Percentiles rank a stretch among this genome's conserved stretches.
Conservation (phyloP, 139 green algal genomes). For the Desmodesmus armatus region DNA sequence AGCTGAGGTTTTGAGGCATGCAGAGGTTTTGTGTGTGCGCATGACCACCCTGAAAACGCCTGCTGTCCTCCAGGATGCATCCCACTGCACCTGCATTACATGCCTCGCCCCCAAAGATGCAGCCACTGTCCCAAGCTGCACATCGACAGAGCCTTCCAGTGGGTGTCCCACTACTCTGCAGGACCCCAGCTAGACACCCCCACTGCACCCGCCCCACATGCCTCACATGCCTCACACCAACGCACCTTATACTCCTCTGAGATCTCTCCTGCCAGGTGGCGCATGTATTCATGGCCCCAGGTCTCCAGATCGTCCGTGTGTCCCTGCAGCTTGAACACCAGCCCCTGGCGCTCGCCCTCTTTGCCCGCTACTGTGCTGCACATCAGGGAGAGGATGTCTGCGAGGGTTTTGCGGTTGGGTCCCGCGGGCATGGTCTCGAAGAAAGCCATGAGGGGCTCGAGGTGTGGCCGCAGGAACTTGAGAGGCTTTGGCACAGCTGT, state of each 20-base stretch:
- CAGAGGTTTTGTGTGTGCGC: no score
- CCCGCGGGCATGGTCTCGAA: constrained; percentile 68
- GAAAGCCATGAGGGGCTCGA: constrained; percentile 76
- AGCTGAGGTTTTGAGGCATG: no score
- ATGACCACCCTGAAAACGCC: no score
- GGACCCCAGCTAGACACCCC: constrained; percentile 44
- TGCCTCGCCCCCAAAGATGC: no score
- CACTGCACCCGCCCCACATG: no score
- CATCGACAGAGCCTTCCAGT: no score
- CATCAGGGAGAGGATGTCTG: constrained; percentile 96
- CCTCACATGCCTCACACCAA: no score
- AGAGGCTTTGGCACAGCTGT: constrained; percentile 98
- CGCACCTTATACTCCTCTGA: constrained; percentile 74
- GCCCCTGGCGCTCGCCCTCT: constrained; percentile 80
- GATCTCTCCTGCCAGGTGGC: constrained; percentile 95
- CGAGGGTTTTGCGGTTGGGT: constrained; percentile 73
- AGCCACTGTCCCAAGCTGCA: no score
- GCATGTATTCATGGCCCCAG: constrained; percentile 99
- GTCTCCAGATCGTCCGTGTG: constrained; percentile 50
- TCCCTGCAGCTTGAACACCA: constrained; percentile 86
- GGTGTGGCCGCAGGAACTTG: constrained; percentile 96
- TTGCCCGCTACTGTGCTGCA: constrained; percentile 86
- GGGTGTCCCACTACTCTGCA: no score
- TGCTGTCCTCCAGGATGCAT: no score
- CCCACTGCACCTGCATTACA: no score